These are phyloP conservation scores for Cymodocea nodosa DNA, from an alignment of 116 monocot genomes.

Conservation along the genomic window DNA sequence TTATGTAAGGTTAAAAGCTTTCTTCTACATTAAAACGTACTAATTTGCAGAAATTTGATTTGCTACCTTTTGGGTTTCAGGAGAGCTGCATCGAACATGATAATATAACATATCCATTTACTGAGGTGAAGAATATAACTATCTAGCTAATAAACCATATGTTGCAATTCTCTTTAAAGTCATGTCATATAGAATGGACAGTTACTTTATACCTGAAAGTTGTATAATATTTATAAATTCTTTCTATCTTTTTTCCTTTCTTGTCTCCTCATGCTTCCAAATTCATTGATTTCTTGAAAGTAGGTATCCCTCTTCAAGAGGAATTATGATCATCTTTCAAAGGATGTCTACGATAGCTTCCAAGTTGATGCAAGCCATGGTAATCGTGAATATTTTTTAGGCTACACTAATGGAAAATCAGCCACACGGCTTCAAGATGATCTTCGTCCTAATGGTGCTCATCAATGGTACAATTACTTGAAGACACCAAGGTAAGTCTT, in stretches of 20 bases:
- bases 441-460: constrained; percentile 91
- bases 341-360: constrained; percentile 76
- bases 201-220: background rate
- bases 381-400: constrained; percentile 86
- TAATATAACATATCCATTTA: constrained; percentile 92
- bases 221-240: background rate
- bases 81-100: constrained; percentile 92
- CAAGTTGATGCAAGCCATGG: constrained; percentile 96
- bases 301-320: constrained; percentile 98
- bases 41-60: background rate
- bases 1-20: constrained; percentile 50
- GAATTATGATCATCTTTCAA: constrained; percentile 94
- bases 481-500: constrained; percentile 71
- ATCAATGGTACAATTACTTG: constrained; percentile 96
- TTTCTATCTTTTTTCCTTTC: background rate
- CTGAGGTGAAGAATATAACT: constrained; percentile 44
- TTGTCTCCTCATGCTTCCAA: background rate
- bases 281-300: background rate
- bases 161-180: background rate
- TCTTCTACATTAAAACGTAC: background rate
- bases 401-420: constrained; percentile 96
- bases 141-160: background rate
- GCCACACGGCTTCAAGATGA: constrained; percentile 84
- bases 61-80: constrained; percentile 22
- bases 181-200: background rate